A percentile compares a stretch with the other conserved stretches of the same genome.
Conservation (phyloP, 176 grass and related monocot genomes). For the Dactylis glomerata region DNA sequence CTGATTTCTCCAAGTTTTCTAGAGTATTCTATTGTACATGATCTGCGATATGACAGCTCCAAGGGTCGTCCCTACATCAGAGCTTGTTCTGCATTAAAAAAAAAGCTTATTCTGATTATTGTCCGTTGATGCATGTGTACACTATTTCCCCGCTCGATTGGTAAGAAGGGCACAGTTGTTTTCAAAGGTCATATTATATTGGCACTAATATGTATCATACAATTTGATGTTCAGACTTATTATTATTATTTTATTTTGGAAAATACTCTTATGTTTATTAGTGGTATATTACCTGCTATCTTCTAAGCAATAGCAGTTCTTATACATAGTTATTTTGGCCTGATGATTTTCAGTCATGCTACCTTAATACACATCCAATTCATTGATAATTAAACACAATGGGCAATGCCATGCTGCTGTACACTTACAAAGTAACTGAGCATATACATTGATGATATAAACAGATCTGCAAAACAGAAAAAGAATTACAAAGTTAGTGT, state of each 20-base stretch:
- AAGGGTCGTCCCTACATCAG: conserved; percentile 19
- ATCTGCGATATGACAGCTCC: conserved; percentile 30
- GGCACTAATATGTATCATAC: conserved; percentile 22
- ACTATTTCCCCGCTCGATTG: conserved; percentile 7
- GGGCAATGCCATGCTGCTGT: no score
- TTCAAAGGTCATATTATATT: conserved; percentile 15
- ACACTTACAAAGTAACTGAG: no score
- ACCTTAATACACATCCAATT: not conserved
- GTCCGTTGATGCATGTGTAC: conserved; percentile 6
- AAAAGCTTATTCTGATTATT: no score
- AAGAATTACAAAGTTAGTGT: not conserved
- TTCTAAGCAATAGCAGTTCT: not conserved
- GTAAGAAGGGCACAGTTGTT: conserved; percentile 19
- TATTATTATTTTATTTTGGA: not conserved
- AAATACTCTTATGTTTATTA: not conserved
- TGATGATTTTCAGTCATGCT: not conserved
- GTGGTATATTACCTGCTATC: not conserved
- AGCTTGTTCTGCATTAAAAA: conserved; percentile 31
- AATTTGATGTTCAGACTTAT: conserved; percentile 12
- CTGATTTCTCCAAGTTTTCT: conserved; percentile 17
- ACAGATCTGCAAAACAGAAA: not conserved
- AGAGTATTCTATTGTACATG: conserved; percentile 56
- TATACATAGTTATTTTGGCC: not conserved
- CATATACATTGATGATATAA: not conserved
- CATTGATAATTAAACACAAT: not conserved